Base-by-base conservation (phyloP, 768 basidiomycete genomes). In the Tulasnella sp. region DNA sequence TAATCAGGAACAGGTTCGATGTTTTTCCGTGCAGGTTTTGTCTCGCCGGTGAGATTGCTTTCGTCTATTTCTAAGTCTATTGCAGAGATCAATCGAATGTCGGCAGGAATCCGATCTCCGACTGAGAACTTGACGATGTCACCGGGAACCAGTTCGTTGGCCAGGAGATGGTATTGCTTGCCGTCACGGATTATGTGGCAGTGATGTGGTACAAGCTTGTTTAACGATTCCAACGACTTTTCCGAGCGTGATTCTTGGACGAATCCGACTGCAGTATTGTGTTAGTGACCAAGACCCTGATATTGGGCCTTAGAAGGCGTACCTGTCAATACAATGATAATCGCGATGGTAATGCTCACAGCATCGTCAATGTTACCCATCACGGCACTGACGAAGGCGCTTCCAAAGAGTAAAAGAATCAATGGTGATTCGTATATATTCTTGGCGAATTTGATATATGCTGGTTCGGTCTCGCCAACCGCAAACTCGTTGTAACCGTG, bases 351-450 rank as follows among this genome's bases (percentile, higher is more conserved):
- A 63, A 98, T 97, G 68, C 91, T 94, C 64, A 93, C 73, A 4
- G 95, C 94, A 67, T 98, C 94, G 69, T 98, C 92, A 34, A 88
- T 73, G 67, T 96, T 95, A n/a, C 95, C 95, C 83, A 97, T 89
- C 50, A 92, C 68, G 2, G 86, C 88, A 68, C 91, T 94, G 42
- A 97, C 82, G 17, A 80, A 75, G 0, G 94, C 93, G 68, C 93
- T 96, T 26, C 83, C 95, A 61, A 95, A 86, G 34, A 98, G 75
- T 2, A 98, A 76, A 23, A 98, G 74, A 67, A 95, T 96, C 2
- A 98, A 74, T 1, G 95, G 94, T 67, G 84, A 90, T 73, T 97
- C 94, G 71, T 94, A 96, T 51, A 98, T 92, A 34, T 88, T 94
- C 71, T 94, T 93, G 13, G 85, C 83, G 69, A 97, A 97, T 73